A percentile compares a stretch with the other conserved stretches of the same genome.
Evolutionary conservation across 2,329 filamentous ascomycete species (phyloP).

Genomic region (Blastomyces parvus): DNA sequence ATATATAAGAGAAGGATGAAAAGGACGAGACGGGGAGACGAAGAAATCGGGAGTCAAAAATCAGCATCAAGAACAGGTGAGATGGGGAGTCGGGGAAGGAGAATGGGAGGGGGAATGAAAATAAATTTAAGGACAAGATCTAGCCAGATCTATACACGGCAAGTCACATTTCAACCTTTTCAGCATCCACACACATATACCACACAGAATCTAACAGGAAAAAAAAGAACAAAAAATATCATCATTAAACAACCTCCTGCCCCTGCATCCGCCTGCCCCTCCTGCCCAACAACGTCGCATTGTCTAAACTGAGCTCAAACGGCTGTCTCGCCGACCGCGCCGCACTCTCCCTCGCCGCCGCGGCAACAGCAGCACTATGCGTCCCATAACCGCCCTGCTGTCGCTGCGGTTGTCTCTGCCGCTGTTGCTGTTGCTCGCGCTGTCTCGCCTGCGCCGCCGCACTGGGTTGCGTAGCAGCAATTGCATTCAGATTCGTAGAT

Average conservation of each 20-base stretch:
- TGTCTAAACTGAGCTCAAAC: conserved; percentile 87
- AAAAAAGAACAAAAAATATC: neutral
- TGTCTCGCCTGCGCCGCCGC: conserved; percentile 55
- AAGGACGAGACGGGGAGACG: neutral
- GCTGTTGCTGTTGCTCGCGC: conserved; percentile 36
- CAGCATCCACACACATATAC: neutral
- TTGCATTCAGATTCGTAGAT: conserved; percentile 61
- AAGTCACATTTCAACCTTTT: neutral
- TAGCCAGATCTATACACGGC: neutral
- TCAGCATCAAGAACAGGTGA: neutral
- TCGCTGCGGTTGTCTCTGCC: conserved; percentile 31
- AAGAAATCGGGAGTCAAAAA: neutral
- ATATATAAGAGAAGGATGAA: neutral
- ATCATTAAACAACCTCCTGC: conserved; percentile 22
- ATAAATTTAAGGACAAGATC: neutral
- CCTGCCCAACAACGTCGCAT: conserved; percentile 77
- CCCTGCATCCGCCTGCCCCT: conserved; percentile 39
- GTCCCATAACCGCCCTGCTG: conserved; percentile 66
- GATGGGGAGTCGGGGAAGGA: neutral
- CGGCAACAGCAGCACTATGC: conserved; percentile 73
- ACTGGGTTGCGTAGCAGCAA: conserved; percentile 29
- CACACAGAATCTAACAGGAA: neutral
- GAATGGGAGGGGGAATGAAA: neutral
- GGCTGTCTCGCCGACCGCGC: conserved; percentile 63
- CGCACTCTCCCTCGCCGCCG: conserved; percentile 73